Conservation (phyloP, 805 yeast species). For the Metschnikowia anglica region DNA sequence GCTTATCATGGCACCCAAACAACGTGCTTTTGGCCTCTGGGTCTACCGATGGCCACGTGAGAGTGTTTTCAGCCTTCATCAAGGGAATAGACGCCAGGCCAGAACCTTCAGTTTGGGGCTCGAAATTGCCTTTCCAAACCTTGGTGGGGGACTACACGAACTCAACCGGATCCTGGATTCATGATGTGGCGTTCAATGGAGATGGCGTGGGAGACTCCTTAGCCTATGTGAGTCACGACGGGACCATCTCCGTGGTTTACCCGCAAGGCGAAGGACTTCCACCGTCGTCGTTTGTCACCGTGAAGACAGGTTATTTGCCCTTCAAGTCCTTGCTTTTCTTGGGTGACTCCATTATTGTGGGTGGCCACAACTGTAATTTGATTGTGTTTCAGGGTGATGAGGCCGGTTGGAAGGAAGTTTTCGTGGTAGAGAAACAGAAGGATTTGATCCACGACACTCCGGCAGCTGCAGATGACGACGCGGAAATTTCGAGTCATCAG, state of each 20-base stretch:
- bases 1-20: slow-evolving; percentile 92
- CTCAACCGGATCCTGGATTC: slow-evolving; percentile 85
- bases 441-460: slow-evolving; percentile 48
- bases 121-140: slow-evolving; percentile 90
- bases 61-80: slow-evolving; percentile 85
- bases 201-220: slow-evolving; percentile 59
- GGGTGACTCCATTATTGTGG: slow-evolving; percentile 69
- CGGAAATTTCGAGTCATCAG: slow-evolving; percentile 64
- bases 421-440: slow-evolving; percentile 52
- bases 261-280: slow-evolving; percentile 66
- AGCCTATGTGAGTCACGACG: slow-evolving; percentile 85
- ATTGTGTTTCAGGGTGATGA: slow-evolving; percentile 74
- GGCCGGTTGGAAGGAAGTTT: slow-evolving; percentile 59
- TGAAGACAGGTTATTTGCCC: slow-evolving; percentile 73
- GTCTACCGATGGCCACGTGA: slow-evolving; percentile 88
- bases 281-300: slow-evolving; percentile 56
- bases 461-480: slow-evolving; percentile 44
- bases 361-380: slow-evolving; percentile 92
- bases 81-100: slow-evolving; percentile 89
- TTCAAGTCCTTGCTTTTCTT: slow-evolving; percentile 74
- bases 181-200: slow-evolving; percentile 84
- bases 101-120: slow-evolving; percentile 85
- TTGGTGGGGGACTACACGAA: slow-evolving; percentile 74
- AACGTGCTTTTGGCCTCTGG: slow-evolving; percentile 85
- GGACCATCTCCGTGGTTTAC: slow-evolving; percentile 76